phyloP scores from a whole-genome alignment of 768 basidiomycete species.

The Lentinula edodes region DNA sequence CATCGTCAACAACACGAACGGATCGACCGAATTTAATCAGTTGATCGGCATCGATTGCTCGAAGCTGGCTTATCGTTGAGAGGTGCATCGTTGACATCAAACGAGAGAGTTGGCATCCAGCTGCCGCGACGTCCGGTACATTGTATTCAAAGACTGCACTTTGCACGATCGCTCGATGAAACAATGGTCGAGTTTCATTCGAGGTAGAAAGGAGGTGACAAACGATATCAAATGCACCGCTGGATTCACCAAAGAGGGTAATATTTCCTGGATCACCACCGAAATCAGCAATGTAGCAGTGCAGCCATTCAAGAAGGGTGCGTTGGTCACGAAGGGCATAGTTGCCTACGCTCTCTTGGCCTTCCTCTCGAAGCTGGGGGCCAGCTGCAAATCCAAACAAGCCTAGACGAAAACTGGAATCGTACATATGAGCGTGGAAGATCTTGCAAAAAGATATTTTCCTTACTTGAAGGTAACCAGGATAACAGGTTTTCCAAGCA shows the following conservation, averaged over 20 bases:
- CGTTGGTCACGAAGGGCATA: constrained; percentile 73
- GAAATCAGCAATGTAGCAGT: constrained; percentile 53
- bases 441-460: constrained; percentile 13
- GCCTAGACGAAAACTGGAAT: constrained; percentile 65
- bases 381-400: constrained; percentile 74
- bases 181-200: constrained; percentile 57
- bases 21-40: constrained; percentile 48
- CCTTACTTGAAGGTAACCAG: constrained; percentile 73
- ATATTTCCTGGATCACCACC: constrained; percentile 63
- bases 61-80: constrained; percentile 55
- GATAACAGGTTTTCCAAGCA: constrained; percentile 58
- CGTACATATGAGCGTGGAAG: neutral
- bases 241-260: constrained; percentile 45
- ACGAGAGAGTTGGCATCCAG: constrained; percentile 64
- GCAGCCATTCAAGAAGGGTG: constrained; percentile 58
- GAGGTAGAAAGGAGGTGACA: constrained; percentile 57
- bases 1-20: constrained; percentile 61
- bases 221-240: constrained; percentile 54
- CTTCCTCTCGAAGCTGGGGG: constrained; percentile 60
- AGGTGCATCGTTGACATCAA: constrained; percentile 52
- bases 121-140: constrained; percentile 51
- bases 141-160: constrained; percentile 60
- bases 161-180: constrained; percentile 73
- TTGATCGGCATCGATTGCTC: constrained; percentile 50
- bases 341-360: constrained; percentile 72